Conservation (phyloP, 2,329 filamentous ascomycete species). For the Colletotrichum noveboracense region DNA sequence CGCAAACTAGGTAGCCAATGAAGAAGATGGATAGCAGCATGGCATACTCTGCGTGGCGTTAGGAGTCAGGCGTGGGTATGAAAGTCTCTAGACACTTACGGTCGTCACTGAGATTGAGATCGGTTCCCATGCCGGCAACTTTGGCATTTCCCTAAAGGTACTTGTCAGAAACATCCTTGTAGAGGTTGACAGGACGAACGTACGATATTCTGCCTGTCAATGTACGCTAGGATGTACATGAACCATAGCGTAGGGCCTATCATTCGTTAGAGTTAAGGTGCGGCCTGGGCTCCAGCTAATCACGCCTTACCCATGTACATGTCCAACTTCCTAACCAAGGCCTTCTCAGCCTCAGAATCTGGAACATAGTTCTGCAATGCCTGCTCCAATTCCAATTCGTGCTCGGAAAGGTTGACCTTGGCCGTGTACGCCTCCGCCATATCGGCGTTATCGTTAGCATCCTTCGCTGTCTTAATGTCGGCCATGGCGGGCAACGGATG, state of each 20-base stretch:
- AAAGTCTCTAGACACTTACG: background rate
- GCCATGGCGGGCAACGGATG: background rate
- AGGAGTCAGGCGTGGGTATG: background rate
- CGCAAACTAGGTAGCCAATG: slow-evolving; percentile 55
- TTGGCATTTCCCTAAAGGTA: slow-evolving; percentile 48
- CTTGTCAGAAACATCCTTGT: background rate
- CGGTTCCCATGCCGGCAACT: slow-evolving; percentile 52
- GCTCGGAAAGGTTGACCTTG: background rate
- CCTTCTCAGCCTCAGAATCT: slow-evolving; percentile 18
- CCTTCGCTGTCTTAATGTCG: background rate
- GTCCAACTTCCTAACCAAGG: slow-evolving; percentile 32
- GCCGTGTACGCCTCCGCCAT: background rate
- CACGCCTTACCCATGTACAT: slow-evolving; percentile 24
- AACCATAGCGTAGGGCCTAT: slow-evolving; percentile 32
- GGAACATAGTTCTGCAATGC: slow-evolving; percentile 12
- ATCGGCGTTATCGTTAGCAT: background rate
- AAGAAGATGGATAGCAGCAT: slow-evolving; percentile 59
- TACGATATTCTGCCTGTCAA: slow-evolving; percentile 26
- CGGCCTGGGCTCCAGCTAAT: too few species aligned
- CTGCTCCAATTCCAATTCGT: background rate
- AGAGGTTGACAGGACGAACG: background rate
- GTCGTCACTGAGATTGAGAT: slow-evolving; percentile 47
- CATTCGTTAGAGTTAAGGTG: background rate
- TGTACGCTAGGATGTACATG: slow-evolving; percentile 34
- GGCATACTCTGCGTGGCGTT: slow-evolving; percentile 42